A percentile compares a stretch with the other conserved stretches of the same genome.
phyloP scores from a whole-genome alignment of 768 basidiomycete species.

The Austroboletus festivus region DNA sequence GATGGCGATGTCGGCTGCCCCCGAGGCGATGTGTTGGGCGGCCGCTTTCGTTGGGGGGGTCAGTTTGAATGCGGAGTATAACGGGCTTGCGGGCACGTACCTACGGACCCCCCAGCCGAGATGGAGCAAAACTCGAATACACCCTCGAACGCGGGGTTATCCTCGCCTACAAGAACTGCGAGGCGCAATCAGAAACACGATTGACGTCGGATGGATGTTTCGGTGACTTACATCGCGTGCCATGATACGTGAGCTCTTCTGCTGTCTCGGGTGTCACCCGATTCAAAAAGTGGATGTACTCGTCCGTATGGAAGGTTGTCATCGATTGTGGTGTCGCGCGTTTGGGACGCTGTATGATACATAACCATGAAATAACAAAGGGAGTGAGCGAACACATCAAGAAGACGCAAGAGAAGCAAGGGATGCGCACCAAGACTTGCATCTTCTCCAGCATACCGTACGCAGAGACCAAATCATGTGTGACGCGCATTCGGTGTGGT shows the following conservation, averaged over 20 bases:
- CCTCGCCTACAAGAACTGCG: conserved; percentile 71
- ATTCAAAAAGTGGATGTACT: conserved; percentile 72
- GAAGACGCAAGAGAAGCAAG: not conserved
- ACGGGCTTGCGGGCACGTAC: conserved; percentile 42
- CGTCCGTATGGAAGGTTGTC: conserved; percentile 94
- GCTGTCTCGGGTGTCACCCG: conserved; percentile 90
- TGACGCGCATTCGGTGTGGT: conserved; percentile 91
- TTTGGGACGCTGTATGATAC: conserved; percentile 52
- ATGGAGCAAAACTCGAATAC: conserved; percentile 97
- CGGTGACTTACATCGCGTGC: conserved; percentile 68
- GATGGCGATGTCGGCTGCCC: conserved; percentile 78
- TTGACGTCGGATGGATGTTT: not conserved
- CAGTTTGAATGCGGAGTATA: not conserved
- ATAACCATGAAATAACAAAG: too few relatives aligned
- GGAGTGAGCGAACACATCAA: not conserved
- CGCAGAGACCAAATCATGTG: conserved; percentile 85
- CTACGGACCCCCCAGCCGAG: conserved; percentile 91
- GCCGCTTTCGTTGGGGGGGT: conserved; percentile 53
- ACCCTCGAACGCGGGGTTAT: conserved; percentile 96
- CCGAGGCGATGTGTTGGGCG: conserved; percentile 74
- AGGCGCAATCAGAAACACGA: conserved; percentile 3
- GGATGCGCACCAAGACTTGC: conserved; percentile 75
- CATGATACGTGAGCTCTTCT: conserved; percentile 79
- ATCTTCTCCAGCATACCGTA: conserved; percentile 95
- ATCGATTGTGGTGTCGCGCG: conserved; percentile 72